phyloP scores from a whole-genome alignment of 164 flowering plant genomes.

The Magnolia kwangsiensis region DNA sequence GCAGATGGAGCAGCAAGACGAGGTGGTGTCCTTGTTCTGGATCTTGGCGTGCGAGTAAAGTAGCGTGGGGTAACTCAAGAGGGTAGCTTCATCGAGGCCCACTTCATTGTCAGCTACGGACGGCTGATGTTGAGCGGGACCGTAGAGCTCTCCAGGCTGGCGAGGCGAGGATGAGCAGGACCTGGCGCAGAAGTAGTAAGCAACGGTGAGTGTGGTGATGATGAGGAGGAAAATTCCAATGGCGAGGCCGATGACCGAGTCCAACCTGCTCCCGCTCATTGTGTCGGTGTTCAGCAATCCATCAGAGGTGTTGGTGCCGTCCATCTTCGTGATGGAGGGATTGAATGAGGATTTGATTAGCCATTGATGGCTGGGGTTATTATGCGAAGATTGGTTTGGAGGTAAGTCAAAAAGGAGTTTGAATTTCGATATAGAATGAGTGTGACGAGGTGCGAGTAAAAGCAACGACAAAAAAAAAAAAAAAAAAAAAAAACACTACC shows the following conservation, averaged over 20 bases:
- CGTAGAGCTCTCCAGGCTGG: neutral
- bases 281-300: slow-evolving; percentile 15
- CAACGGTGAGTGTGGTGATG: slow-evolving; percentile 70
- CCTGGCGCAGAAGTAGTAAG: slow-evolving; percentile 73
- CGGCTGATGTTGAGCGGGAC: neutral
- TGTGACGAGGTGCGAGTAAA: too few species aligned
- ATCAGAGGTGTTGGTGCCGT: slow-evolving; percentile 46
- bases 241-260: slow-evolving; percentile 53
- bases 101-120: slow-evolving; percentile 22
- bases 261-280: neutral
- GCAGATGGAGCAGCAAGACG: slow-evolving; percentile 66
- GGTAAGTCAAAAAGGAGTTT: too few species aligned
- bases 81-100: slow-evolving; percentile 71
- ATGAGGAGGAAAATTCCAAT: slow-evolving; percentile 75
- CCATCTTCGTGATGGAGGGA: too few species aligned
- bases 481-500: too few species aligned
- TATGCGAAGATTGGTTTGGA: too few species aligned
- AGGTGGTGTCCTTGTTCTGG: slow-evolving; percentile 32
- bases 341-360: too few species aligned
- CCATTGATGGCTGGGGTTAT: too few species aligned
- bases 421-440: too few species aligned
- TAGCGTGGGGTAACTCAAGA: slow-evolving; percentile 60
- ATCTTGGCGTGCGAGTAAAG: slow-evolving; percentile 52
- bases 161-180: neutral
- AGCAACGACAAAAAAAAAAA: too few species aligned